phyloP scores from a whole-genome alignment of 805 yeast genomes.

The Maudiozyma saulgeensis region DNA sequence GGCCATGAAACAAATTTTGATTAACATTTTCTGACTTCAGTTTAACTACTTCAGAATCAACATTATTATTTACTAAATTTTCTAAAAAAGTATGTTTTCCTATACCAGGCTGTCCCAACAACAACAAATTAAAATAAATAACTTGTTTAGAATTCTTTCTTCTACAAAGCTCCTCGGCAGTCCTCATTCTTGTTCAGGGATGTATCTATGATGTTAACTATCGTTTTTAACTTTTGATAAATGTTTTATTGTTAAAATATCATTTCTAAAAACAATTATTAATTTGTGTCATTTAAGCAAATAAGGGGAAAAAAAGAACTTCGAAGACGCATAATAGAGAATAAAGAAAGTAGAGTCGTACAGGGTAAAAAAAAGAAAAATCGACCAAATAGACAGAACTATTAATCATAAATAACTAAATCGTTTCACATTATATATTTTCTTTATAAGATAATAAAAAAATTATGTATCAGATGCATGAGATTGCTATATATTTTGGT shows the following conservation, averaged over 20 bases:
- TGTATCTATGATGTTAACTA: neutral
- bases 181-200: constrained; percentile 2
- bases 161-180: constrained; percentile 38
- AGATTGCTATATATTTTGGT: neutral
- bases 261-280: neutral
- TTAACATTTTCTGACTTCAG: constrained; percentile 1
- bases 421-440: too few species aligned
- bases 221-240: neutral
- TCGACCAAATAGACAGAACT: too few species aligned
- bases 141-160: constrained; percentile 56
- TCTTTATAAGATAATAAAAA: too few species aligned
- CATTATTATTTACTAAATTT: constrained; percentile 33
- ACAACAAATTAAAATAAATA: constrained; percentile 54
- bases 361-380: neutral
- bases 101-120: constrained; percentile 63
- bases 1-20: neutral
- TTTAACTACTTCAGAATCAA: neutral
- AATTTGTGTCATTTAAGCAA: neutral
- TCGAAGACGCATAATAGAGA: too few species aligned
- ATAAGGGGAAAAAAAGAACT: too few species aligned
- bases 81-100: constrained; percentile 71
- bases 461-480: too few species aligned
- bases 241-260: too few species aligned
- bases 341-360: neutral
- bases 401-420: too few species aligned